Percentiles rank a stretch among this genome's conserved stretches.
These are phyloP conservation scores for Lachnellula hyalina DNA, from an alignment of 2,329 filamentous ascomycete species.

Conservation along the genomic window DNA sequence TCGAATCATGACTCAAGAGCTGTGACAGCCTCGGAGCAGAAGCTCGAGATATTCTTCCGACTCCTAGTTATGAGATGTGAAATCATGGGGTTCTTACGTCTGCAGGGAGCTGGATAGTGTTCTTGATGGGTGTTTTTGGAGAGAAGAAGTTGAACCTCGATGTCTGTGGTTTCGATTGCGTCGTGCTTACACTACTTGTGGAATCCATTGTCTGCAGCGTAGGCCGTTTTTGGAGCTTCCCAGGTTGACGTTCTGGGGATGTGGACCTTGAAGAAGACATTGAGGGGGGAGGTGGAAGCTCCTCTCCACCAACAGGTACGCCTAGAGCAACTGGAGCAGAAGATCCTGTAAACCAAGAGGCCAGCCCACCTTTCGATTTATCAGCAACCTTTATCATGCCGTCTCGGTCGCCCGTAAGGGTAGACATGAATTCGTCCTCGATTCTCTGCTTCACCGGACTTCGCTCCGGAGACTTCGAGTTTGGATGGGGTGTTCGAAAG, in stretches of 20 bases:
- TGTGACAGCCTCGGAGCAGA: too few relatives aligned
- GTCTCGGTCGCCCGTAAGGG: slow-evolving; percentile 26
- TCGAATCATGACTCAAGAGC: too few relatives aligned
- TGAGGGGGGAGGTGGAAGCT: slow-evolving; percentile 6
- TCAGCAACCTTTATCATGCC: slow-evolving; percentile 21
- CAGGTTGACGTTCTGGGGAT: slow-evolving; percentile 14
- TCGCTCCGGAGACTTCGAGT: slow-evolving; percentile 13
- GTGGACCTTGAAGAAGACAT: slow-evolving; percentile 8
- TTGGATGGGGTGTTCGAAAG: slow-evolving; percentile 15
- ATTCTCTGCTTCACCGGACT: slow-evolving; percentile 14
- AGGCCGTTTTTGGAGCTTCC: slow-evolving; percentile 18
- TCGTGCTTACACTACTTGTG: background rate
- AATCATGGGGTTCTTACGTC: background rate
- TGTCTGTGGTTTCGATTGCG: slow-evolving; percentile 9
- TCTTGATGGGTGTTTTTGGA: slow-evolving; percentile 19
- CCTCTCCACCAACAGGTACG: slow-evolving; percentile 15
- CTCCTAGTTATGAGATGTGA: too few relatives aligned
- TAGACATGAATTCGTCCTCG: slow-evolving; percentile 24
- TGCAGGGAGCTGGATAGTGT: slow-evolving; percentile 21
- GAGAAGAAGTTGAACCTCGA: slow-evolving; percentile 25
- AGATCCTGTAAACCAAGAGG: slow-evolving; percentile 27
- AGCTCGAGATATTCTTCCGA: too few relatives aligned
- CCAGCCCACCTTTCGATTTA: slow-evolving; percentile 23
- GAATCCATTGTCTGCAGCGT: slow-evolving; percentile 13
- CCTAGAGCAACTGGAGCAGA: slow-evolving; percentile 23